phyloP scores from a whole-genome alignment of 306 rosid genomes.

The Sechiopsis laciniata region DNA sequence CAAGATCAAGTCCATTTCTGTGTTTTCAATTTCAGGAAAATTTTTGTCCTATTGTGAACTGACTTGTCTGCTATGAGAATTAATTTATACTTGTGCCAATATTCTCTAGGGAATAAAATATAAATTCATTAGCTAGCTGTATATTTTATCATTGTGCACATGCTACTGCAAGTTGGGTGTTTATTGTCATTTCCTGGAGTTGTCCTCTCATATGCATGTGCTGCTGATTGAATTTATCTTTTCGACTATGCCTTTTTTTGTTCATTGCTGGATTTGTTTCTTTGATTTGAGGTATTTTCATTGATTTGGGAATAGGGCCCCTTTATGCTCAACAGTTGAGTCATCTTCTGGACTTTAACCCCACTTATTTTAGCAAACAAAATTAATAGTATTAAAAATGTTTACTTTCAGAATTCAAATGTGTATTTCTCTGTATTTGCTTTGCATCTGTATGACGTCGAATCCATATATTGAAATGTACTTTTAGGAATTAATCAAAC shows the following conservation, averaged over 20 bases:
- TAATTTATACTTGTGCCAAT: neutral
- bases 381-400: neutral
- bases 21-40: neutral
- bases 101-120: neutral
- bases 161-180: neutral
- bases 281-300: too few species aligned
- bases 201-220: conserved; percentile 16
- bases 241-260: too few species aligned
- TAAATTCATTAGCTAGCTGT: neutral
- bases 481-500: too few species aligned
- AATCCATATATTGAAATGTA: too few species aligned
- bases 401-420: too few species aligned
- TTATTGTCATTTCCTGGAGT: neutral
- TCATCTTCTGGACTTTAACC: too few species aligned
- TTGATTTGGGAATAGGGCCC: too few species aligned
- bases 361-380: neutral
- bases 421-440: too few species aligned
- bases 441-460: too few species aligned
- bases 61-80: neutral
- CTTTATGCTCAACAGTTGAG: too few species aligned
- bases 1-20: neutral
- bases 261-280: too few species aligned
- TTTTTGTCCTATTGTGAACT: neutral
- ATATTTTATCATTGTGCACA: neutral
- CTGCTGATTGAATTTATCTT: neutral